These are phyloP conservation scores for Aspergillus amoenus DNA, from an alignment of 2,329 filamentous ascomycete species.

Conservation along the genomic window DNA sequence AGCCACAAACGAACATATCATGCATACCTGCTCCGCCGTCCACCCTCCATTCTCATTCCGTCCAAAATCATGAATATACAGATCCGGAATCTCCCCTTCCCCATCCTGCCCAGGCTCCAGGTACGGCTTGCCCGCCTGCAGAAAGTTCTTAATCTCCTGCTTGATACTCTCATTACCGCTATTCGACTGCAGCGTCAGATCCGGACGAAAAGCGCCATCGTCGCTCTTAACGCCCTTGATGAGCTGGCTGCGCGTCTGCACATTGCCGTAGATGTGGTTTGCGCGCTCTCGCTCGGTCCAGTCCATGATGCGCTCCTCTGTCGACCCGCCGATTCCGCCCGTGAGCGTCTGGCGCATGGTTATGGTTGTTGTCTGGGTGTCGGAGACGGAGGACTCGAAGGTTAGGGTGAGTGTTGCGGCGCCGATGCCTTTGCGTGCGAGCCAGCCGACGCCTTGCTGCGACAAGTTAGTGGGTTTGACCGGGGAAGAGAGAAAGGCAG, in stretches of 20 bases:
- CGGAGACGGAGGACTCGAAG: not conserved
- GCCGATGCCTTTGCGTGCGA: conserved; percentile 8
- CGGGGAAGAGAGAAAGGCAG: too few relatives aligned
- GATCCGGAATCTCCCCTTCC: not conserved
- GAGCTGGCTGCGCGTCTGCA: conserved; percentile 5
- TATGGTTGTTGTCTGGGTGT: not conserved
- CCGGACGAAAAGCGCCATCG: conserved; percentile 2
- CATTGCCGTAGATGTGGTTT: conserved; percentile 12
- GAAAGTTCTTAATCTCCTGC: conserved; percentile 1
- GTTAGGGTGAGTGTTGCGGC: conserved; percentile 10
- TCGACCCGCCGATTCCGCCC: conserved; percentile 8
- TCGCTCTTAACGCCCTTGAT: conserved; percentile 4
- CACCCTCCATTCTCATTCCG: conserved; percentile 9
- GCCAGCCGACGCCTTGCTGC: conserved; percentile 15
- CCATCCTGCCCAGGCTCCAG: not conserved
- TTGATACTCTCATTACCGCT: not conserved
- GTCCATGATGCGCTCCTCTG: conserved; percentile 14
- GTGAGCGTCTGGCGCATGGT: conserved; percentile 11
- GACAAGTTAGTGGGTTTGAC: not conserved
- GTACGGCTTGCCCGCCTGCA: not conserved
- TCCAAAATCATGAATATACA: conserved; percentile 13
- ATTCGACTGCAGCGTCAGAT: conserved; percentile 1
- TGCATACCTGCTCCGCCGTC: conserved; percentile 12
- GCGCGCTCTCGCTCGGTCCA: conserved; percentile 11
- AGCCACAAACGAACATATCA: not conserved